Evolutionary conservation across 768 basidiomycete genomes (phyloP).

Genomic region (Boletus eberwhitei): DNA sequence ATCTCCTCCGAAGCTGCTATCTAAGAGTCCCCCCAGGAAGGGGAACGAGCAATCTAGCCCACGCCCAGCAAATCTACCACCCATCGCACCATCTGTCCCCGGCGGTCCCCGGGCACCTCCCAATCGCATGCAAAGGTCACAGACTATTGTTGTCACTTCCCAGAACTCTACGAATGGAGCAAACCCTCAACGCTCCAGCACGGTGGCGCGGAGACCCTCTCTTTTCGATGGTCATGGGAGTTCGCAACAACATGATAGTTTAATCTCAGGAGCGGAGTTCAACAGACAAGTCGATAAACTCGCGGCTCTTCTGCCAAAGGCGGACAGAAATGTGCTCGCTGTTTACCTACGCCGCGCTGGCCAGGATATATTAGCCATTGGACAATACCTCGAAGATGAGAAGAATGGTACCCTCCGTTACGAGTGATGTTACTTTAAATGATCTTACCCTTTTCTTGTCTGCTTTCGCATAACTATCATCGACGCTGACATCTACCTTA

Average conservation of each 20-base stretch:
- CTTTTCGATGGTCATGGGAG: constrained; percentile 27
- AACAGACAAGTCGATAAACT: constrained; percentile 68
- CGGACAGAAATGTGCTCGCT: constrained; percentile 61
- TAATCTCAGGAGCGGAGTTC: constrained; percentile 46
- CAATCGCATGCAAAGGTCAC: constrained; percentile 59
- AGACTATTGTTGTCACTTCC: constrained; percentile 54
- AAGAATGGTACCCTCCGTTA: constrained; percentile 62
- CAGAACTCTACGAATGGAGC: constrained; percentile 21
- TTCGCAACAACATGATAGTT: not conserved
- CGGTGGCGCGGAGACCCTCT: constrained; percentile 27
- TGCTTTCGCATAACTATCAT: constrained; percentile 10
- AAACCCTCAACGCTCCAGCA: constrained; percentile 31
- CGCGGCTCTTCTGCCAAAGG: constrained; percentile 66
- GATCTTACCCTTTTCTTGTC: not conserved
- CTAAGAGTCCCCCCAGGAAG: constrained; percentile 35
- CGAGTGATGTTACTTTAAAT: constrained; percentile 22
- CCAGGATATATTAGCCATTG: constrained; percentile 81
- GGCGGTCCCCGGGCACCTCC: constrained; percentile 74
- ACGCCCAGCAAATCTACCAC: constrained; percentile 31
- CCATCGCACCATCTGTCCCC: constrained; percentile 51
- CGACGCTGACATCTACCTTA: constrained; percentile 15
- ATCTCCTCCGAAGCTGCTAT: constrained; percentile 35
- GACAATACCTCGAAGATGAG: constrained; percentile 82
- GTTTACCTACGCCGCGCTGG: constrained; percentile 72
- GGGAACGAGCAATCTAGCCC: constrained; percentile 24